phyloP scores from a whole-genome alignment of 2,329 filamentous ascomycete species.

The Pseudogymnoascus sp. region DNA sequence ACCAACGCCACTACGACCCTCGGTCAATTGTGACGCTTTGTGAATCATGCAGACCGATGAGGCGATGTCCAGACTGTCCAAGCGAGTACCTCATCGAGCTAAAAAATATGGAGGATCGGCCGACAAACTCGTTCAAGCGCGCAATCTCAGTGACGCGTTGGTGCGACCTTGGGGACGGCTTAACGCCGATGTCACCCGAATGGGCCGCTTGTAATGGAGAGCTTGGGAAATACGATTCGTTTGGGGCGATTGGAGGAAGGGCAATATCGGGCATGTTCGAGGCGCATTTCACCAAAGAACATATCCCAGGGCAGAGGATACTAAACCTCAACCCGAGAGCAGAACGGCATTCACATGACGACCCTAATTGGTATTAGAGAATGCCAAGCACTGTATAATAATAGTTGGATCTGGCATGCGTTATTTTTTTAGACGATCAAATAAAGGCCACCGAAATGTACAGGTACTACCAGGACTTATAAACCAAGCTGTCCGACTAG shows the following conservation, averaged over 20 bases:
- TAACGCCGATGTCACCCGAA: constrained; percentile 41
- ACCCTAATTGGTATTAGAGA: constrained; percentile 50
- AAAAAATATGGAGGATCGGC: constrained; percentile 49
- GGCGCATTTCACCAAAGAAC: constrained; percentile 44
- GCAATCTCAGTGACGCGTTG: constrained; percentile 54
- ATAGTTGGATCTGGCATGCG: neutral
- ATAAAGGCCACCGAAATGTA: neutral
- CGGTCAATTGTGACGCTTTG: constrained; percentile 45
- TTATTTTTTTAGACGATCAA: neutral
- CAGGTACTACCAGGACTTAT: neutral
- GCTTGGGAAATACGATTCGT: constrained; percentile 42
- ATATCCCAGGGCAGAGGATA: constrained; percentile 50
- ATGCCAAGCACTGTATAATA: neutral
- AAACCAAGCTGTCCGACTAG: neutral
- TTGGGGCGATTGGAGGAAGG: constrained; percentile 43
- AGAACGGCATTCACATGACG: constrained; percentile 46
- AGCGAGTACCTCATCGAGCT: constrained; percentile 56
- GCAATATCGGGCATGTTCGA: constrained; percentile 55
- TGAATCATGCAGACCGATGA: constrained; percentile 48
- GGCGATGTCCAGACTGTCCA: constrained; percentile 54
- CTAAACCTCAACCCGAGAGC: constrained; percentile 51
- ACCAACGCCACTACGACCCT: constrained; percentile 28
- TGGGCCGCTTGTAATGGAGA: constrained; percentile 50
- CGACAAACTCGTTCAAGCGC: constrained; percentile 46
- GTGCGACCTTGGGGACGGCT: constrained; percentile 53